phyloP scores from a whole-genome alignment of 202 grass and related monocot genomes.

The Schoenoplectus triqueter region DNA sequence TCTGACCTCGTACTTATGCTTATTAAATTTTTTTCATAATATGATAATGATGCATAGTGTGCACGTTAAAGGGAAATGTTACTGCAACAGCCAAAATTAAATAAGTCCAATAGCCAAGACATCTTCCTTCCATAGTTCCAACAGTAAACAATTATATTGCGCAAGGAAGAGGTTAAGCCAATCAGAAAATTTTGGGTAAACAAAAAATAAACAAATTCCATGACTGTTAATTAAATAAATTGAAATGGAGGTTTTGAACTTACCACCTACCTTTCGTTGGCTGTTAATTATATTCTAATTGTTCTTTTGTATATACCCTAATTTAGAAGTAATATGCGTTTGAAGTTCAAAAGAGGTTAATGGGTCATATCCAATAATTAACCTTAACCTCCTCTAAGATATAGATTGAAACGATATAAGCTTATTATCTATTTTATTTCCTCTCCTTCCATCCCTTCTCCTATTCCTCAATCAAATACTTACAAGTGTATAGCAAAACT shows the following conservation, averaged over 20 bases:
- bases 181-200: background rate
- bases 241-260: constrained; percentile 8
- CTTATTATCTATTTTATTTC: background rate
- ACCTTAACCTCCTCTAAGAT: background rate
- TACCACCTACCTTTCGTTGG: constrained; percentile 11
- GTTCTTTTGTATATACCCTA: constrained; percentile 26
- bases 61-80: background rate
- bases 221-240: constrained; percentile 18
- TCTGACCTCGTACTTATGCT: background rate
- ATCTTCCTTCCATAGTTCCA: background rate
- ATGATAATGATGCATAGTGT: background rate
- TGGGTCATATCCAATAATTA: background rate
- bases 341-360: constrained; percentile 23
- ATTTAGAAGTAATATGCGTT: constrained; percentile 7
- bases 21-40: background rate
- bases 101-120: background rate
- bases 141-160: background rate
- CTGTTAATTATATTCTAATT: background rate
- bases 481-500: background rate
- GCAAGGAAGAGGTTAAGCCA: constrained; percentile 7
- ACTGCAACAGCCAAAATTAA: constrained; percentile 1
- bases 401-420: background rate
- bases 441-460: background rate
- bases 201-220: background rate
- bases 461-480: background rate